These are phyloP conservation scores for Apophysomyces trapeziformis DNA, from an alignment of 371 early-diverging fungal genomes.

Conservation along the genomic window DNA sequence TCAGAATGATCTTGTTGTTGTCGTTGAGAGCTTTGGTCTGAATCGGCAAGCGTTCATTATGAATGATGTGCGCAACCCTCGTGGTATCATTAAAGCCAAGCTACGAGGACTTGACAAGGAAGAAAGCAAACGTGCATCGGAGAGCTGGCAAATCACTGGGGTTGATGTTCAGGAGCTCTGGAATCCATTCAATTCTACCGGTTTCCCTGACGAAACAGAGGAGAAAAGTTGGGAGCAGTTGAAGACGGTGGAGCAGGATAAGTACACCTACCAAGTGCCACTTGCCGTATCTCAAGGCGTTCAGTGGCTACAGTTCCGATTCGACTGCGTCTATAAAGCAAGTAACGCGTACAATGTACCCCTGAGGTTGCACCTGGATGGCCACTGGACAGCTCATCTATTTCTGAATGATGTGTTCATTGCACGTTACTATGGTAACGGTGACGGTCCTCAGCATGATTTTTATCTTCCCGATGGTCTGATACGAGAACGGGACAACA, in stretches of 20 bases:
- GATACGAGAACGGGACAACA: slow-evolving; percentile 36
- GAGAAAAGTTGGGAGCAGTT: slow-evolving; percentile 30
- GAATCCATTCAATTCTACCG: slow-evolving; percentile 66
- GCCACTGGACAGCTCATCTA: slow-evolving; percentile 69
- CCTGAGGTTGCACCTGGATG: slow-evolving; percentile 65
- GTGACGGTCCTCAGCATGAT: slow-evolving; percentile 75
- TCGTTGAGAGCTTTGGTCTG: slow-evolving; percentile 83
- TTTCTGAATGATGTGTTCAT: slow-evolving; percentile 65
- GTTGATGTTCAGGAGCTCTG: slow-evolving; percentile 67
- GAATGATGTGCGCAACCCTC: slow-evolving; percentile 79
- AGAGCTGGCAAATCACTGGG: slow-evolving; percentile 75
- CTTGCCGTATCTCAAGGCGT: slow-evolving; percentile 33
- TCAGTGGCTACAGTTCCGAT: slow-evolving; percentile 43
- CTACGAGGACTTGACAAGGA: slow-evolving; percentile 45
- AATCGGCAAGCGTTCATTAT: slow-evolving; percentile 74
- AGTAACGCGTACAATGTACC: slow-evolving; percentile 48
- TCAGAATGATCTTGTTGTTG: slow-evolving; percentile 62
- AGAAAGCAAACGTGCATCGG: slow-evolving; percentile 25
- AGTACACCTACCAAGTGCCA: slow-evolving; percentile 16
- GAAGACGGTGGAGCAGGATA: slow-evolving; percentile 17
- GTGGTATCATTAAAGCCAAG: slow-evolving; percentile 72
- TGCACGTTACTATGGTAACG: slow-evolving; percentile 77
- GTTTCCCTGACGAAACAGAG: slow-evolving; percentile 74
- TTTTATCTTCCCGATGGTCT: slow-evolving; percentile 73
- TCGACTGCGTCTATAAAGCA: slow-evolving; percentile 35